A percentile compares a stretch with the other conserved stretches of the same genome.
These are phyloP conservation scores for Vanrija sp. DNA, from an alignment of 1,284 basidiomycete genomes.

Conservation along the genomic window DNA sequence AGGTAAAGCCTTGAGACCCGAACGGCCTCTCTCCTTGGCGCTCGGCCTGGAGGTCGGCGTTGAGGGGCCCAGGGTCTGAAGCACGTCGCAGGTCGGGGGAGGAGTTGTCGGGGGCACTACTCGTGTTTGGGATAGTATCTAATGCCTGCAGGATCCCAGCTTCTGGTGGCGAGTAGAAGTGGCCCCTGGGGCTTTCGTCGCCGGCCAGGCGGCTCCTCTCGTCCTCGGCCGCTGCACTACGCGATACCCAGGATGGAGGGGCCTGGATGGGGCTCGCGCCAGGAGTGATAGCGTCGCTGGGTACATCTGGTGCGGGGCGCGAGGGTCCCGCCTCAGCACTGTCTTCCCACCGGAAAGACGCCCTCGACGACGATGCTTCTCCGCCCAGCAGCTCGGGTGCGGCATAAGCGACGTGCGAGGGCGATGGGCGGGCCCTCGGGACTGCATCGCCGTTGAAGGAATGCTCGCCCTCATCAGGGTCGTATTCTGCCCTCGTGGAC, in stretches of 20 bases:
- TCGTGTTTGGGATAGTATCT: not conserved
- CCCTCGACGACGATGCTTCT: not conserved
- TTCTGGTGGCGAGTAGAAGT: not conserved
- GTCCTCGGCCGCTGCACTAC: too few species aligned
- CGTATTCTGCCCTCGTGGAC: not conserved
- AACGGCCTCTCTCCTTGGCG: too few species aligned
- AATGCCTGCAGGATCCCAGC: not conserved
- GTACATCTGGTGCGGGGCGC: conserved; percentile 8
- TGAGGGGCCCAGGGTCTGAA: conserved; percentile 9
- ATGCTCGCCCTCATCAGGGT: not conserved
- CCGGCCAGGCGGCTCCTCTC: not conserved
- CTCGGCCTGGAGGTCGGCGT: not conserved
- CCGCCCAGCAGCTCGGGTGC: conserved; percentile 10
- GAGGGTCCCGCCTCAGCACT: conserved; percentile 2
- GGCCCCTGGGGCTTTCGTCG: not conserved
- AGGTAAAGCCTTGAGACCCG: too few species aligned
- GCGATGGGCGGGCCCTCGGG: conserved; percentile 1
- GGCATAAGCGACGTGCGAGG: conserved; percentile 9
- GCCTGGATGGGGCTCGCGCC: too few species aligned
- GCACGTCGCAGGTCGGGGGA: conserved; percentile 7
- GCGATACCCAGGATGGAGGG: too few species aligned
- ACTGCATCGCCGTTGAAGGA: not conserved
- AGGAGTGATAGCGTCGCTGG: not conserved
- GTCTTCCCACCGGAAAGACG: not conserved
- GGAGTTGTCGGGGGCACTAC: not conserved